Evolutionary conservation across 176 grass and related monocot species (phyloP), one percentile per base, ranked within the genome.

Genomic region (Oryza meyeriana): DNA sequence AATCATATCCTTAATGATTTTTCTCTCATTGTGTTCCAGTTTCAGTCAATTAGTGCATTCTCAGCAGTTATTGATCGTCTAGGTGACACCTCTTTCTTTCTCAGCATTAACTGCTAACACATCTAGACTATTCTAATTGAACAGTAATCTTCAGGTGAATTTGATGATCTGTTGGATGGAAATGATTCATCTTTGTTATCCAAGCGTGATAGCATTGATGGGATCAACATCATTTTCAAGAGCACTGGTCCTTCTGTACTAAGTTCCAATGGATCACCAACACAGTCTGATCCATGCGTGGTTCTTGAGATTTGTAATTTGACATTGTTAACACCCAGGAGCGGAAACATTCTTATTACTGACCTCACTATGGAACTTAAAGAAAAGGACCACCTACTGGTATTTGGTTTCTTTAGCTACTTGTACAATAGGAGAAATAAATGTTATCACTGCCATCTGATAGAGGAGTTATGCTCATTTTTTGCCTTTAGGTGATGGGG

Each of bases 1-100:
- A 95, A 98, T 64, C 95, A 98, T 74, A 95, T 98, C 44, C 90
- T 98, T 63, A 91, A 90, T 88, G 95, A 98, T 90, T 98, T 98
- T 14, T 98, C 95, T 87, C 88, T 98, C 66, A 91, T 98, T 65
- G 95, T 98, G 40, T 98, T 91, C 78, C 95, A 93, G 29, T 98
- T 98, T 93, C 95, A 98, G 55, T 89, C 95, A 70, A 98, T 98
- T 44, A 98, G 90, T 91, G 95, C 95, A 65, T 98, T 98, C 84
- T 98, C 95, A 55, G 95, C 92, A 9, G 85, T 98, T 58, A 98
- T 98, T 71, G 92, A 98, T 91, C 92, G 95, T 76, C 72, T 98
- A 89, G 92, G 95, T 98, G 61, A 85, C 38, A 18, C 40, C 66
- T 81, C 52, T 61, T 45, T 64, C 75, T 61, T 41, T 16, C 10